phyloP scores from a whole-genome alignment of 805 yeast species.

The Hanseniaspora taiwanica region DNA sequence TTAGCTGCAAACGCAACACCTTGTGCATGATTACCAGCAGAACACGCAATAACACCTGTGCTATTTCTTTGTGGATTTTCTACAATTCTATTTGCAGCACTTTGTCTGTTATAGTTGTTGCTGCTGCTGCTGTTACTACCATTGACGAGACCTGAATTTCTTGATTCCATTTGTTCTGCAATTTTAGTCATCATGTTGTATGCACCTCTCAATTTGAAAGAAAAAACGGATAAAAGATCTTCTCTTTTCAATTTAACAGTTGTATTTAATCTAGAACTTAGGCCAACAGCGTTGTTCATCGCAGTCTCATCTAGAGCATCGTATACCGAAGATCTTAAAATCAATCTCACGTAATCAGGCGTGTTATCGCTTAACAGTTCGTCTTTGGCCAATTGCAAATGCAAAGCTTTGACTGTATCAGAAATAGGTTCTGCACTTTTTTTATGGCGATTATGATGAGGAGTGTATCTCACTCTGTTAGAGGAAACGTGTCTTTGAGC shows the following conservation, averaged over 20 bases:
- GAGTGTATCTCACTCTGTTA: background rate
- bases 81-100: too few species aligned
- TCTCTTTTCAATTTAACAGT: conserved; percentile 78
- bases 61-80: conserved; percentile 9
- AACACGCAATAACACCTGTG: conserved; percentile 87
- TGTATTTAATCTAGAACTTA: conserved; percentile 64
- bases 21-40: conserved; percentile 99
- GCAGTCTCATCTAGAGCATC: conserved; percentile 92
- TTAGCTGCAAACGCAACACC: conserved; percentile 93
- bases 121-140: conserved; percentile 32
- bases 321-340: conserved; percentile 84
- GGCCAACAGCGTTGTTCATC: conserved; percentile 55
- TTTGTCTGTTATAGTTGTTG: too few species aligned
- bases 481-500: too few species aligned
- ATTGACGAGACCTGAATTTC: conserved; percentile 23
- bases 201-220: conserved; percentile 95
- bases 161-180: conserved; percentile 25
- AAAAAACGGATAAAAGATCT: conserved; percentile 87
- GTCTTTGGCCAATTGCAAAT: conserved; percentile 22
- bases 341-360: conserved; percentile 90
- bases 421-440: too few species aligned
- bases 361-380: conserved; percentile 49
- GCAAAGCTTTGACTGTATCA: conserved; percentile 10
- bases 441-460: too few species aligned
- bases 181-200: conserved; percentile 92